These are phyloP conservation scores for Apiotrichum domesticum DNA, from an alignment of 1,284 basidiomycete species.

Conservation along the genomic window DNA sequence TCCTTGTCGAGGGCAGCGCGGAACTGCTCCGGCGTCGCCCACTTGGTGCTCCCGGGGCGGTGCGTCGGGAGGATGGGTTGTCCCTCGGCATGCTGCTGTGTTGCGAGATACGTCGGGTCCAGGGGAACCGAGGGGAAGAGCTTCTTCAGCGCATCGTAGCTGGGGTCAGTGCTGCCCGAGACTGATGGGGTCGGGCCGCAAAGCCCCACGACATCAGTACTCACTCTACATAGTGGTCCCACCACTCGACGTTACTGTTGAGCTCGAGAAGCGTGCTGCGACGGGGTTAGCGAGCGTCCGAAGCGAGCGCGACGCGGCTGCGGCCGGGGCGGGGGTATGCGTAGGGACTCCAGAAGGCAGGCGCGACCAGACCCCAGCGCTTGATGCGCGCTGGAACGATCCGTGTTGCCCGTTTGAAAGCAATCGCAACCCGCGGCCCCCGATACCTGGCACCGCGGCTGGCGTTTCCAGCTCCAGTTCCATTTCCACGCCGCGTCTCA, in stretches of 20 bases:
- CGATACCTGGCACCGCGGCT: no score
- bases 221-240: conserved; percentile 75
- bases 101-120: conserved; percentile 39
- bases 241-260: conserved; percentile 91
- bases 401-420: background rate
- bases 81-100: conserved; percentile 63
- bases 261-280: conserved; percentile 71
- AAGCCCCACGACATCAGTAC: conserved; percentile 7
- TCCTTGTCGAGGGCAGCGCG: conserved; percentile 73
- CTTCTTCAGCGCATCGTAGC: conserved; percentile 83
- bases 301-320: no score
- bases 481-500: background rate
- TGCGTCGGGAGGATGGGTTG: conserved; percentile 41
- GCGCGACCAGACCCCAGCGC: no score
- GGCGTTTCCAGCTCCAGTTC: no score
- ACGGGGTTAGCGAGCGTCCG: background rate
- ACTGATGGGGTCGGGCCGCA: no score
- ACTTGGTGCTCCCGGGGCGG: conserved; percentile 47
- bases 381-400: no score
- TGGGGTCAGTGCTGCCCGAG: conserved; percentile 25
- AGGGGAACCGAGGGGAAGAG: conserved; percentile 48
- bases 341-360: no score
- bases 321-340: no score
- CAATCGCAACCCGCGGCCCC: background rate
- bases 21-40: conserved; percentile 57